These are phyloP conservation scores for Didymella arachidicola DNA, from an alignment of 2,329 filamentous ascomycete genomes.

Conservation along the genomic window DNA sequence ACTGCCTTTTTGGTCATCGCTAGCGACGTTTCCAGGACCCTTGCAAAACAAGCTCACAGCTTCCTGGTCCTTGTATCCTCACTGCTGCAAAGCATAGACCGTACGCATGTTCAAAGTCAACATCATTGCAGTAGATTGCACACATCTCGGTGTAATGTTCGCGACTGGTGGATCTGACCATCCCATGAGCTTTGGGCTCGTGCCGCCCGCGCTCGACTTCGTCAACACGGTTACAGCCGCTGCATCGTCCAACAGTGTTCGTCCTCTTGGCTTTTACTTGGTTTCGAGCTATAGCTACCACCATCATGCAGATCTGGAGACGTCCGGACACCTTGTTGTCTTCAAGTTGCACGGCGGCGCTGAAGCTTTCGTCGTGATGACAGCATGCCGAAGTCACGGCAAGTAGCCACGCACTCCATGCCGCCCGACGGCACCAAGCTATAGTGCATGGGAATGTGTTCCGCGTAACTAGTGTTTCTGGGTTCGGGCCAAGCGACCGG, in stretches of 20 bases:
- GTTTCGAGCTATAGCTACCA: slow-evolving; percentile 2
- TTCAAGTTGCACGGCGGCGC: neutral
- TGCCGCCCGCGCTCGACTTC: neutral
- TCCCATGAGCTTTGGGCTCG: neutral
- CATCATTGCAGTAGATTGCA: neutral
- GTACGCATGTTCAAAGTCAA: neutral
- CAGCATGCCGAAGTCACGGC: neutral
- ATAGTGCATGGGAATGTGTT: neutral
- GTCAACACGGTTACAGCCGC: neutral
- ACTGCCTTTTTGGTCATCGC: neutral
- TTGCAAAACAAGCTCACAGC: slow-evolving; percentile 6
- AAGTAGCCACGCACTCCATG: neutral
- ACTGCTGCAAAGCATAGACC: neutral
- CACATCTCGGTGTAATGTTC: neutral
- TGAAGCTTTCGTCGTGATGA: neutral
- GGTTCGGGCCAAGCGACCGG: neutral
- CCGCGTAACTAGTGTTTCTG: neutral
- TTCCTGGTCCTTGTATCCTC: neutral
- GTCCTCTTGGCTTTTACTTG: slow-evolving; percentile 1
- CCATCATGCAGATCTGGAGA: neutral
- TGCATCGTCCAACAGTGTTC: neutral
- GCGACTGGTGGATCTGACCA: neutral
- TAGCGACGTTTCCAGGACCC: neutral
- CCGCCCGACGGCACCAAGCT: neutral
- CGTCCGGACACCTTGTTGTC: slow-evolving; percentile 11